Evolutionary conservation across 441 rosid genomes (phyloP).

Genomic region (Dalechampia spathulata): DNA sequence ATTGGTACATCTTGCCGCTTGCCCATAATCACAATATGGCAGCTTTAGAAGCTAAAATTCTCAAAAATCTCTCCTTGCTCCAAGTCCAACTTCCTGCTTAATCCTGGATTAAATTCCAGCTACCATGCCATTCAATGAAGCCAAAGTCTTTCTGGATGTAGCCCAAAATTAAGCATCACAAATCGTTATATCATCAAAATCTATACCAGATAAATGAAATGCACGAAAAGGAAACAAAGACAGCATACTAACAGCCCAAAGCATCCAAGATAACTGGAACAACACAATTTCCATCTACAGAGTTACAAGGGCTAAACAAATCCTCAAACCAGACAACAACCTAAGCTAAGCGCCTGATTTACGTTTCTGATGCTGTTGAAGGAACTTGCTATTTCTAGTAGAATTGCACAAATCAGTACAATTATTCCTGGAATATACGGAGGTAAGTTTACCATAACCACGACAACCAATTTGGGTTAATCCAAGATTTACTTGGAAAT

Average conservation of each 20-base stretch:
- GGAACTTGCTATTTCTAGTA: no score
- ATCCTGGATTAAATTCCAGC: constrained; percentile 1
- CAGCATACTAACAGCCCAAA: no score
- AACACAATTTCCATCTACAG: neutral
- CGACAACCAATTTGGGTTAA: neutral
- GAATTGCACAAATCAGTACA: no score
- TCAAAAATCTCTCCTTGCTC: constrained; percentile 1
- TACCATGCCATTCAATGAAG: constrained; percentile 3
- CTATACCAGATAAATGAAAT: no score
- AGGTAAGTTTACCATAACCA: no score
- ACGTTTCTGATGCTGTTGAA: neutral
- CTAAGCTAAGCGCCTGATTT: neutral
- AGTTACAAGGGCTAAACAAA: neutral
- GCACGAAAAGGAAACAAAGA: no score
- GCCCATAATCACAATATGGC: constrained; percentile 23
- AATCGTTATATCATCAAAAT: no score
- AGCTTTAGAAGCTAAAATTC: constrained; percentile 1
- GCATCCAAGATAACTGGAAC: no score
- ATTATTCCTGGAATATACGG: no score
- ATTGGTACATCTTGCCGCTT: constrained; percentile 34
- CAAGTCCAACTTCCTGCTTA: neutral
- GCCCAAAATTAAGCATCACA: neutral
- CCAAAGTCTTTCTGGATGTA: neutral
- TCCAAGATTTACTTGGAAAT: neutral
- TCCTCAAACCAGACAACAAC: neutral